Evolutionary conservation across 2,329 filamentous ascomycete species (phyloP).

Genomic region (Basipetospora chlamydospora): DNA sequence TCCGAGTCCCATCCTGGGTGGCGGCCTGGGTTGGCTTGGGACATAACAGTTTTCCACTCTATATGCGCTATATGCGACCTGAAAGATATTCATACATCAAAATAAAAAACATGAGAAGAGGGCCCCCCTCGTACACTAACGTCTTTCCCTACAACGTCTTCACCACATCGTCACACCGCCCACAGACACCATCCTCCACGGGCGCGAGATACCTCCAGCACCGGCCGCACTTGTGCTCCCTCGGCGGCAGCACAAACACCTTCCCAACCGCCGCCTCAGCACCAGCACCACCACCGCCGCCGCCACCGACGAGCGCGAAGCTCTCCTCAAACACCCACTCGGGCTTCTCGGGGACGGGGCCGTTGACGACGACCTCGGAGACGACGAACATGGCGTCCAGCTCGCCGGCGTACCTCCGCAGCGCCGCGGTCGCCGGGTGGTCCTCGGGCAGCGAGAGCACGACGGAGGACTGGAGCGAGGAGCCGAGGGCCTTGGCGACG

Average conservation of each 20-base stretch:
- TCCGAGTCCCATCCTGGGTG: too few relatives aligned
- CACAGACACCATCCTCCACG: slow-evolving; percentile 52
- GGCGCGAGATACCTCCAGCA: slow-evolving; percentile 81
- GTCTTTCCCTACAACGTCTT: neutral
- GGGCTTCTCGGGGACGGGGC: slow-evolving; percentile 13
- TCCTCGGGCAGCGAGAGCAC: slow-evolving; percentile 31
- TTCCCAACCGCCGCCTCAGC: slow-evolving; percentile 18
- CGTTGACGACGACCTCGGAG: slow-evolving; percentile 42
- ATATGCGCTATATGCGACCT: too few relatives aligned
- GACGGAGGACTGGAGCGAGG: slow-evolving; percentile 66
- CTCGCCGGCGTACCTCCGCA: slow-evolving; percentile 29
- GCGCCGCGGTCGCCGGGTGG: slow-evolving; percentile 15
- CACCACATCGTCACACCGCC: slow-evolving; percentile 56
- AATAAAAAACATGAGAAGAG: too few relatives aligned
- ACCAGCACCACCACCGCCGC: too few relatives aligned
- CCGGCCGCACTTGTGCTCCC: slow-evolving; percentile 58
- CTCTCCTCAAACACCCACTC: slow-evolving; percentile 27
- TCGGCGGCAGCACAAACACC: slow-evolving; percentile 33
- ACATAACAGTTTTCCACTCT: too few relatives aligned
- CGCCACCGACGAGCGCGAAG: slow-evolving; percentile 27
- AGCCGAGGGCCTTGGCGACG: slow-evolving; percentile 57
- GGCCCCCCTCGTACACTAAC: too few relatives aligned
- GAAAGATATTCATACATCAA: too few relatives aligned
- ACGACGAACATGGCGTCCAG: slow-evolving; percentile 55
- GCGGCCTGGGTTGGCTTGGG: too few relatives aligned